phyloP scores from a whole-genome alignment of 148 eudicot species.

The Chenopodium quinoa region DNA sequence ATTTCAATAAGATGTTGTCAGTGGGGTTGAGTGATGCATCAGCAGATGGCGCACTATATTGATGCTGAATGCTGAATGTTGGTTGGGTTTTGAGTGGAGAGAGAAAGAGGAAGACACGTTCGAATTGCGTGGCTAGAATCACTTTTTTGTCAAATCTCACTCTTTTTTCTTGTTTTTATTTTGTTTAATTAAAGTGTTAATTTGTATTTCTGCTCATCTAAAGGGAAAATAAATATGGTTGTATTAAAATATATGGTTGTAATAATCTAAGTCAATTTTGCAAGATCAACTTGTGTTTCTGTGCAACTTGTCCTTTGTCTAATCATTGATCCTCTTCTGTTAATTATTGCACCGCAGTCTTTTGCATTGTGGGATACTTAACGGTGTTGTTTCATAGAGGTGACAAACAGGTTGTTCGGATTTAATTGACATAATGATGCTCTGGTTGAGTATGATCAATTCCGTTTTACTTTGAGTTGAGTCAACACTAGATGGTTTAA shows the following conservation, averaged over 20 bases:
- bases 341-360: neutral
- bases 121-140: constrained; percentile 25
- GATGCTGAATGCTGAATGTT: constrained; percentile 8
- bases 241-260: neutral
- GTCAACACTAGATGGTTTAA: no score
- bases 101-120: constrained; percentile 32
- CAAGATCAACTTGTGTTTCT: neutral
- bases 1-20: no score
- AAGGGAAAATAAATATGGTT: neutral
- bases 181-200: neutral
- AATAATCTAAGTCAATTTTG: neutral
- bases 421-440: no score
- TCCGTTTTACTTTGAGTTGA: no score
- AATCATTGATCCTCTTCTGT: no score
- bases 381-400: no score
- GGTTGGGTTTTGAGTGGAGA: constrained; percentile 3
- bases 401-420: no score
- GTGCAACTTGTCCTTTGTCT: neutral
- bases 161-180: neutral
- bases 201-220: neutral
- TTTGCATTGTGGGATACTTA: neutral
- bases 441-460: no score
- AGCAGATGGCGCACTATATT: constrained; percentile 8
- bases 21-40: neutral
- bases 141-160: neutral